Conservation (phyloP, 352 stramenopile genomes). For the Phytophthora pinifolia region DNA sequence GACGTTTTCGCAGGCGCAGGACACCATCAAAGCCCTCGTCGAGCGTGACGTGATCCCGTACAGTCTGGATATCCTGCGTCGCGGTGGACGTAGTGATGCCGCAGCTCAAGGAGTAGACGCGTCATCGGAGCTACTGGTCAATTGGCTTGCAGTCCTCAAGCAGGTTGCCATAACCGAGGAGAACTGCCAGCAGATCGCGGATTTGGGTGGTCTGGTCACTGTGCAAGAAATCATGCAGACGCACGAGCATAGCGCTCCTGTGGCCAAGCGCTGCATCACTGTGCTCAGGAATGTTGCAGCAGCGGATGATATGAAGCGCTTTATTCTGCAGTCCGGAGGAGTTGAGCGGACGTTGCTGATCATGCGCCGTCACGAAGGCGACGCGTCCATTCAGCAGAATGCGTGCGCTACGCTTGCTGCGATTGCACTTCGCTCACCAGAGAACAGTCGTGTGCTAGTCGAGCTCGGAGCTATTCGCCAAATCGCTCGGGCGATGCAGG, state of each 20-base stretch:
- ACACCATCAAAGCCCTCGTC: slow-evolving; percentile 66
- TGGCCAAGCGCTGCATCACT: slow-evolving; percentile 68
- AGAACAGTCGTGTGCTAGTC: slow-evolving; percentile 60
- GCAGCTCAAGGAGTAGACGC: slow-evolving; percentile 1
- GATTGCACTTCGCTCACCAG: slow-evolving; percentile 63
- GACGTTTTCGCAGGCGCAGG: slow-evolving; percentile 69
- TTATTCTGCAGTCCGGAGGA: slow-evolving; percentile 56
- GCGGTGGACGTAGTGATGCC: slow-evolving; percentile 7
- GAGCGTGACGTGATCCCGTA: slow-evolving; percentile 53
- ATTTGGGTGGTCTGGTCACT: slow-evolving; percentile 51
- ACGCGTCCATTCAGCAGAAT: slow-evolving; percentile 67
- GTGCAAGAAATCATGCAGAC: slow-evolving; percentile 56
- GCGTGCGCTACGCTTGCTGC: slow-evolving; percentile 74
- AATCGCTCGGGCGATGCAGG: slow-evolving; percentile 60
- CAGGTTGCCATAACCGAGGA: slow-evolving; percentile 80
- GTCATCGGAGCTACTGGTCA: slow-evolving; percentile 47
- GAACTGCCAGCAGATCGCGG: slow-evolving; percentile 69
- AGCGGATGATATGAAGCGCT: slow-evolving; percentile 67
- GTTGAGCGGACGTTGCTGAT: slow-evolving; percentile 51
- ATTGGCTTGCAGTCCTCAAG: slow-evolving; percentile 75
- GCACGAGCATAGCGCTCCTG: slow-evolving; percentile 45
- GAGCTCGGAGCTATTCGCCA: slow-evolving; percentile 43
- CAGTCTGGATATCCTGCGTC: slow-evolving; percentile 41
- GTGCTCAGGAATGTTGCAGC: slow-evolving; percentile 76
- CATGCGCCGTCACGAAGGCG: slow-evolving; percentile 52